Conservation (phyloP, 805 yeast genomes). For the Saccharomycopsis oosterbeekiorum region DNA sequence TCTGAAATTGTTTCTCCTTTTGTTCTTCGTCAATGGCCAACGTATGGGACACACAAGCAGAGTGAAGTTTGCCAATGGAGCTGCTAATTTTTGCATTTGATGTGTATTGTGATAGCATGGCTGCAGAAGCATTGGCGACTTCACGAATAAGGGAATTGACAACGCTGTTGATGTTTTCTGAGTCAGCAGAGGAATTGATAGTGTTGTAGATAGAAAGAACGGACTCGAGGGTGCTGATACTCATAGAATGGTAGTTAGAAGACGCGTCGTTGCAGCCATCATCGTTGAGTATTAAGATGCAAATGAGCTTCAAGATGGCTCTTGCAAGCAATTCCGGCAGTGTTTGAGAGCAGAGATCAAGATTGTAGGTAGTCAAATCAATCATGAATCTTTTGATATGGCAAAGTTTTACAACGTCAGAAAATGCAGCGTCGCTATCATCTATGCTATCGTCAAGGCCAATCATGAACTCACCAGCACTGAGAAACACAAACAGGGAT, state of each 20-base stretch:
- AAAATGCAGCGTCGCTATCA: not conserved
- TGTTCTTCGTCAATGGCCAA: slow-evolving; percentile 19
- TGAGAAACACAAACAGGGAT: slow-evolving; percentile 36
- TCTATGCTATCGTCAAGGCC: not conserved
- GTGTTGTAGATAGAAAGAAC: not conserved
- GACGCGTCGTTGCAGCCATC: slow-evolving; percentile 2
- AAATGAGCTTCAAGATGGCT: slow-evolving; percentile 11
- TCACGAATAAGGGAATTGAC: slow-evolving; percentile 12
- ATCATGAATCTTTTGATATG: slow-evolving; percentile 16
- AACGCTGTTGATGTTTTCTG: not conserved
- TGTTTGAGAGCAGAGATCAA: slow-evolving; percentile 4
- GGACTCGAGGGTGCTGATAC: not conserved
- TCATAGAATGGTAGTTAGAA: not conserved
- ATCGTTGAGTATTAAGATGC: slow-evolving; percentile 16
- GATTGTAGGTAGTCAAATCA: slow-evolving; percentile 8
- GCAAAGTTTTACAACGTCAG: slow-evolving; percentile 1
- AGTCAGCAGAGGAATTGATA: not conserved
- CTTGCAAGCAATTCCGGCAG: not conserved
- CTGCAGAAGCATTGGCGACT: slow-evolving; percentile 16
- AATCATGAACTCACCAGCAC: slow-evolving; percentile 10
- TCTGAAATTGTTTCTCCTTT: not conserved
- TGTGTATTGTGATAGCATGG: slow-evolving; percentile 14
- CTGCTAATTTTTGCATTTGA: not conserved
- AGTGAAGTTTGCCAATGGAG: slow-evolving; percentile 13
- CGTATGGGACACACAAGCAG: slow-evolving; percentile 17